Conservation (phyloP, 805 yeast species). For the Kluyveromyces aestuarii region DNA sequence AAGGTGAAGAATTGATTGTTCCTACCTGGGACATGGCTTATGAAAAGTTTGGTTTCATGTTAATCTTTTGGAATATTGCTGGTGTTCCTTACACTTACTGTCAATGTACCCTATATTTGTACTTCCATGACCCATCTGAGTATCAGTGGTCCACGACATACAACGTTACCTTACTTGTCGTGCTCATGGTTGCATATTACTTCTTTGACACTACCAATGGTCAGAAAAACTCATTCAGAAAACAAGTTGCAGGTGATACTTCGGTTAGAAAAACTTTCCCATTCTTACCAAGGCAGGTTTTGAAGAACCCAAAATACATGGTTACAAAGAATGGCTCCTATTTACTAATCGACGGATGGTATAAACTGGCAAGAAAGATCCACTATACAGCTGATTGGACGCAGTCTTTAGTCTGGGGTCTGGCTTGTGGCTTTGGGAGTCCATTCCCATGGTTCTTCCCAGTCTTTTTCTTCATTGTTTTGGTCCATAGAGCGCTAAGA, state of each 20-base stretch:
- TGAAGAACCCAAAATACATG: conserved; percentile 79
- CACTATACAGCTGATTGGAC: conserved; percentile 93
- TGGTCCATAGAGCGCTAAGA: conserved; percentile 81
- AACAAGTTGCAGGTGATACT: conserved; percentile 70
- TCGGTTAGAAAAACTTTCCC: conserved; percentile 84
- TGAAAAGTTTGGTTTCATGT: conserved; percentile 98
- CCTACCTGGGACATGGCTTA: conserved; percentile 99
- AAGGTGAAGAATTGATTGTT: conserved; percentile 95
- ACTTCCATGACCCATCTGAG: conserved; percentile 75
- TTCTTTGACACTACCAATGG: conserved; percentile 93
- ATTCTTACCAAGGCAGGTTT: conserved; percentile 73
- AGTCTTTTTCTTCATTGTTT: conserved; percentile 74
- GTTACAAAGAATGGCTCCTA: conserved; percentile 77
- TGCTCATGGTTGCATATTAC: conserved; percentile 67
- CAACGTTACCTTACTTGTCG: conserved; percentile 45
- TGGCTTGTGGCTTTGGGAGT: conserved; percentile 78
- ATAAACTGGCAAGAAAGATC: conserved; percentile 82
- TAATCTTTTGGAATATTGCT: conserved; percentile 96
- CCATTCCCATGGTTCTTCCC: conserved; percentile 97
- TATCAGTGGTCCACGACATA: conserved; percentile 64
- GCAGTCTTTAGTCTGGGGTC: conserved; percentile 86
- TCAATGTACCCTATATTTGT: conserved; percentile 79
- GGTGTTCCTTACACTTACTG: conserved; percentile 98
- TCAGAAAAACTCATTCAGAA: conserved; percentile 90
- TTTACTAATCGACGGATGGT: conserved; percentile 91